Conservation (phyloP, 306 rosid species). For the Cucurbita maxima region DNA sequence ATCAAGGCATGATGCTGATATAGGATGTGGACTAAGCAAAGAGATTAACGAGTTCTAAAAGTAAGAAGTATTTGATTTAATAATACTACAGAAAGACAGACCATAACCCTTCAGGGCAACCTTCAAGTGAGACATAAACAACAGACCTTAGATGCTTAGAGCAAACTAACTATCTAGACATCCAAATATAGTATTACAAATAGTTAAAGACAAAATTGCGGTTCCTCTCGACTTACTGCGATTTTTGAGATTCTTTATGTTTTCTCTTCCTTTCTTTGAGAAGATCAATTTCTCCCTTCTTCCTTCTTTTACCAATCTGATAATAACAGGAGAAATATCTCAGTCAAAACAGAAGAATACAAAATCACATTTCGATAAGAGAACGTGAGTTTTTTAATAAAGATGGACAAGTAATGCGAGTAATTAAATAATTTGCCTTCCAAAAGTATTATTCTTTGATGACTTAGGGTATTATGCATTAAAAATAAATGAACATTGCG, state of each 20-base stretch:
- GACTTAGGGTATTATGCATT: neutral
- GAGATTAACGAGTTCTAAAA: neutral
- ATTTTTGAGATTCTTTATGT: conserved; percentile 29
- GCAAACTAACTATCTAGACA: neutral
- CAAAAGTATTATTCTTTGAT: neutral
- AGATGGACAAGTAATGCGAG: neutral
- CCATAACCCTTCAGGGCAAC: neutral
- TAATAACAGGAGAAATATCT: neutral
- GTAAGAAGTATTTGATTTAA: neutral
- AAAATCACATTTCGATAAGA: neutral
- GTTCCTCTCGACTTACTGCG: neutral
- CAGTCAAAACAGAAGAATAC: neutral
- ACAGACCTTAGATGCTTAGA: neutral
- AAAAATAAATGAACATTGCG: neutral
- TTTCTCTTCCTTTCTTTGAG: conserved; percentile 53
- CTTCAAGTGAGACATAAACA: neutral
- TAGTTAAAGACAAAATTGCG: neutral
- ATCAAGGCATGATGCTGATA: neutral
- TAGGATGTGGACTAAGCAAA: neutral
- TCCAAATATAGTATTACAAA: neutral
- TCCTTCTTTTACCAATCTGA: conserved; percentile 51
- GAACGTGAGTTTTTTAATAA: neutral
- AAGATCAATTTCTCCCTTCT: conserved; percentile 25
- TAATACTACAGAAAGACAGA: neutral
- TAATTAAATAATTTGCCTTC: neutral